Conservation (phyloP, 2,329 filamentous ascomycete species). For the Corniculantispora saksenae region DNA sequence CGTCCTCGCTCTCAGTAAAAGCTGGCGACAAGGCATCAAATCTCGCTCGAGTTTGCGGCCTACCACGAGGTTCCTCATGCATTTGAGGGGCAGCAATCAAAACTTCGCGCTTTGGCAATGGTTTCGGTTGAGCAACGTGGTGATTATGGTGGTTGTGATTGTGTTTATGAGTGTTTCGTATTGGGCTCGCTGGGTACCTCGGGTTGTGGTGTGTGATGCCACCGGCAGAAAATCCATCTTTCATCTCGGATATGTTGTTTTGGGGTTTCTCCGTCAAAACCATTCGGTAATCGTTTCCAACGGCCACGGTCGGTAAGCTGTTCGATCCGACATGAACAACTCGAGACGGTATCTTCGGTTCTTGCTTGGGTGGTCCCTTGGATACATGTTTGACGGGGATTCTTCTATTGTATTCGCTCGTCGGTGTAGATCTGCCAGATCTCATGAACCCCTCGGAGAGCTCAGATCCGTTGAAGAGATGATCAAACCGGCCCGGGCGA, state of each 20-base stretch:
- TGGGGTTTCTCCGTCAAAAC: background rate
- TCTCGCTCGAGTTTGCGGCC: conserved; percentile 6
- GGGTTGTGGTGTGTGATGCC: background rate
- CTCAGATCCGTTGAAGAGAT: conserved; percentile 40
- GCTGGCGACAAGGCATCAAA: conserved; percentile 15
- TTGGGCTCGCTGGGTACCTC: background rate
- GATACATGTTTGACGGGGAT: conserved; percentile 19
- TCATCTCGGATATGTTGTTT: conserved; percentile 8
- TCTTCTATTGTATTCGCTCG: conserved; percentile 31
- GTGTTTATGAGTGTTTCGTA: conserved; percentile 13
- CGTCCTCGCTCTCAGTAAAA: conserved; percentile 18
- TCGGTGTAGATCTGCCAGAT: conserved; percentile 40
- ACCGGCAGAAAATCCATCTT: conserved; percentile 16
- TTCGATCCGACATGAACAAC: conserved; percentile 12
- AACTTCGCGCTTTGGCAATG: background rate
- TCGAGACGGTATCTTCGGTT: background rate
- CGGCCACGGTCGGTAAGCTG: conserved; percentile 22
- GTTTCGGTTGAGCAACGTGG: background rate
- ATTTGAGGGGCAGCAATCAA: background rate
- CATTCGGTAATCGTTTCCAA: conserved; percentile 24
- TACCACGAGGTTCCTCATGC: background rate
- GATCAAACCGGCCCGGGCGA: background rate
- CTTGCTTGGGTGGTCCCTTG: background rate
- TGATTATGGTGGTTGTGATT: conserved; percentile 7
- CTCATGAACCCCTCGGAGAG: conserved; percentile 42